Evolutionary conservation across 2,329 filamentous ascomycete species (phyloP).

Genomic region (Aureobasidium sp.): DNA sequence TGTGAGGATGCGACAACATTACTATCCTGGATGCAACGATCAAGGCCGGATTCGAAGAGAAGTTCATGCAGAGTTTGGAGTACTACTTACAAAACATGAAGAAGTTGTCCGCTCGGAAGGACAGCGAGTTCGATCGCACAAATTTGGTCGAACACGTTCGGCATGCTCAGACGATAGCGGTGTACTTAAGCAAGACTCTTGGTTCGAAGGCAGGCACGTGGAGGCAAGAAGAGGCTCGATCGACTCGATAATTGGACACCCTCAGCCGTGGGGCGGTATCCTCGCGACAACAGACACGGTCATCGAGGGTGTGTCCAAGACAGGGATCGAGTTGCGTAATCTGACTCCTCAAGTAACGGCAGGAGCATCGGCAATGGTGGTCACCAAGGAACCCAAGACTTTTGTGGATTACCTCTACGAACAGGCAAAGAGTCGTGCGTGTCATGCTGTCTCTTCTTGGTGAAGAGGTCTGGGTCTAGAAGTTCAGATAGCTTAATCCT

Average conservation of each 20-base stretch:
- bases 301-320: constrained; percentile 19
- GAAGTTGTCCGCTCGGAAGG: constrained; percentile 7
- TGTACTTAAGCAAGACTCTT: constrained; percentile 21
- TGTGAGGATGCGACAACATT: constrained; percentile 37
- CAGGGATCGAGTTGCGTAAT: constrained; percentile 23
- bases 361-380: constrained; percentile 19
- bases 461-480: background rate
- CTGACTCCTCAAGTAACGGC: constrained; percentile 15
- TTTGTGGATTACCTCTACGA: constrained; percentile 31
- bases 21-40: constrained; percentile 37
- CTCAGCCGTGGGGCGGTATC: constrained; percentile 28
- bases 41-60: constrained; percentile 36
- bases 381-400: constrained; percentile 34
- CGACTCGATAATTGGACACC: background rate
- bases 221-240: background rate
- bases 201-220: constrained; percentile 16
- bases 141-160: constrained; percentile 12
- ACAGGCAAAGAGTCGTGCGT: constrained; percentile 15
- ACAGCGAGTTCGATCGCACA: constrained; percentile 11
- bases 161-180: constrained; percentile 11
- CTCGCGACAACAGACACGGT: constrained; percentile 30
- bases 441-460: background rate
- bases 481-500: background rate
- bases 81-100: constrained; percentile 27
- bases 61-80: constrained; percentile 40